Evolutionary conservation across 2,329 filamentous ascomycete species (phyloP), one percentile per base, ranked within the genome.

Genomic region (Fusarium austroafricanum): DNA sequence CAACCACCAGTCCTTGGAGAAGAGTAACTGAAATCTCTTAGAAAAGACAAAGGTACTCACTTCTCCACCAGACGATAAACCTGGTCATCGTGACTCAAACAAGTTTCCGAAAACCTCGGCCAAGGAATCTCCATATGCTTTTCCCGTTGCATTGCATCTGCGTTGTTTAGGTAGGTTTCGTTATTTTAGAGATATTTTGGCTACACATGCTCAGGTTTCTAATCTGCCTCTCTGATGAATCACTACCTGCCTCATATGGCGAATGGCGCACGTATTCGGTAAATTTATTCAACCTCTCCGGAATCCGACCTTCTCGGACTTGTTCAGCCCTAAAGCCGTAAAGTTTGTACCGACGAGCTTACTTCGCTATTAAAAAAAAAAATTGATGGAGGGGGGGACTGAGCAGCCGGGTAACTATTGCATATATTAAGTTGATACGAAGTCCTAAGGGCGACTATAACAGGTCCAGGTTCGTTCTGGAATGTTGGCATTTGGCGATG

Each of bases 61-160:
- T 53, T 51, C 60, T 20, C 65, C 65, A 68, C 65, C 37, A 33
- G 35, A 26, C 21, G 10, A 55, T 23, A 39, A 42, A 56, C 44
- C 38, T 15, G 52, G 28, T 56, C 44, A 44, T 38, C 28, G 12
- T n/a, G 43, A 49, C 60, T 38, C 33, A 26, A 52, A 43, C 33
- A 53, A 52, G 26, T 50, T 60, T 68, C 39, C 65, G 39, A 45
- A 44, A 61, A 52, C 40, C 39, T 66, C 50, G 50, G 61, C 33
- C 46, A 53, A 50, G 23, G 42, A 35, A 52, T 37, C 20, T 20
- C 21, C 40, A 37, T 50, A 54, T 45, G 43, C 28, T 17, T 37
- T 17, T 31, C 35, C n/a, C 40, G 26, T 26, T 23, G n/a, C 11
- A 23, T 60, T 49, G 18, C 29, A 42, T 49, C 28, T 35, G 14